Evolutionary conservation across 495 filamentous ascomycete genomes (phyloP), one percentile per base, ranked within the genome.

Genomic region (Talaromyces nanjingensis): DNA sequence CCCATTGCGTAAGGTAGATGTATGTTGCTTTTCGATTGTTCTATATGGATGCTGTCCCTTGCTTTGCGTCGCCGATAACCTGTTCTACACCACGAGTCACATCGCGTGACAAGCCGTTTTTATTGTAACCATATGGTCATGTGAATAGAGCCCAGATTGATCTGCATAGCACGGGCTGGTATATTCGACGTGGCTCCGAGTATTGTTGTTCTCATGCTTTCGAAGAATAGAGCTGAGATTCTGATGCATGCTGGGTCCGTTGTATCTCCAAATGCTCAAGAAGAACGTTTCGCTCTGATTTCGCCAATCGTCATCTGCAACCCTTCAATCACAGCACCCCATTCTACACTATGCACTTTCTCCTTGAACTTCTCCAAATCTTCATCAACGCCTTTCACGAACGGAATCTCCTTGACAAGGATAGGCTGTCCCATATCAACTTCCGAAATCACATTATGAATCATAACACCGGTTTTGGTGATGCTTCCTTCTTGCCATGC

Each of bases 381-480:
- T 66, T 92, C 90, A 60, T 80, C 79, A 42, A 65, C 73, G 14
- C 85, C 88, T 63, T 86, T 81, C 55, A 75, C 77, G 66, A 92
- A 87, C 60, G 84, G 81, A 55, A 96, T 85, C 78, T 92, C 88
- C 66, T 79, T 73, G 11, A 88, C 83, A 60, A 93, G 72, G 66
- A 96, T 86, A 5, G 90, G 87, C 67, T 83, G 80, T 2, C 93
- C 93, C 71, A 87, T 83, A 74, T 96, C 93, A 47, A 96, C 91
- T 68, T 93, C 87, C 45, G 80, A 83, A 67, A 96, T 90, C 54
- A 96, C 91, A 70, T 91, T 87, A 74, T 96, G 92, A 3, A 96
- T 86, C 92, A 98, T 97, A n/a, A 94, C 87, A 1, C 92, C 92
- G 1, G 92, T 97, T 72, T 82, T 86, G 68, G 89, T 83, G 42